Percentiles rank a stretch among this genome's conserved stretches.
Conservation (phyloP, 2,329 filamentous ascomycete genomes). For the Phialophora tarda region DNA sequence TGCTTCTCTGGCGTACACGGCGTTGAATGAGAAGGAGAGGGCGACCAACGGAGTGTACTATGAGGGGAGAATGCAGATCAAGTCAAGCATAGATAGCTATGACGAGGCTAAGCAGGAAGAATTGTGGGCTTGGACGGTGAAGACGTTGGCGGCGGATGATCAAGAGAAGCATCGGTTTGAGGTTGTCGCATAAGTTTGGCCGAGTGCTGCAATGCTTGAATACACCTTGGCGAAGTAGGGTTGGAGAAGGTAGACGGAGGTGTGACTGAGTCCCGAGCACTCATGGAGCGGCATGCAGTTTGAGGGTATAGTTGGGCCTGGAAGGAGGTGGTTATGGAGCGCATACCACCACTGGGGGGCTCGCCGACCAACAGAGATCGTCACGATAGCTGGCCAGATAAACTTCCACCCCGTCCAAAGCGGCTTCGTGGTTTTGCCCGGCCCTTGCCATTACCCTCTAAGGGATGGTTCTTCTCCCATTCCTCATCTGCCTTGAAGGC, state of each 20-base stretch:
- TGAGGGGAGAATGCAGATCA: constrained; percentile 50
- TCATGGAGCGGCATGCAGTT: background rate
- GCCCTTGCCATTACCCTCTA: constrained; percentile 52
- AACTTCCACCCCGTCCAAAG: constrained; percentile 25
- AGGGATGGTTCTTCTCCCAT: constrained; percentile 74
- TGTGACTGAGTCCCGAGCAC: no score
- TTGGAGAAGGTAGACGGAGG: no score
- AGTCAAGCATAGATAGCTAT: constrained; percentile 53
- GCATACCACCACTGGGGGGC: background rate
- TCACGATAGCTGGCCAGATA: constrained; percentile 36
- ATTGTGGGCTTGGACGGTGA: constrained; percentile 57
- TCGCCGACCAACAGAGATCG: background rate
- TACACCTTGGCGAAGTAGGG: background rate
- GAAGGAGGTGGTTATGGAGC: background rate
- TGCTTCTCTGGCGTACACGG: constrained; percentile 50
- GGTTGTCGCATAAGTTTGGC: background rate
- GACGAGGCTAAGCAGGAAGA: constrained; percentile 56
- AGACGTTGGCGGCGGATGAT: constrained; percentile 41
- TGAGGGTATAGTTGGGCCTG: background rate
- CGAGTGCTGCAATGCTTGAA: background rate
- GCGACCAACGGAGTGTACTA: constrained; percentile 53
- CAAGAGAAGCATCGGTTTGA: constrained; percentile 41
- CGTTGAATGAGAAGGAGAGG: constrained; percentile 43
- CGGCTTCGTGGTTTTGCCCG: constrained; percentile 2
- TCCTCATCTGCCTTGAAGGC: constrained; percentile 72